Evolutionary conservation across 2,329 filamentous ascomycete genomes (phyloP), one percentile per base, ranked within the genome.

Genomic region (Bipolaris cookei): DNA sequence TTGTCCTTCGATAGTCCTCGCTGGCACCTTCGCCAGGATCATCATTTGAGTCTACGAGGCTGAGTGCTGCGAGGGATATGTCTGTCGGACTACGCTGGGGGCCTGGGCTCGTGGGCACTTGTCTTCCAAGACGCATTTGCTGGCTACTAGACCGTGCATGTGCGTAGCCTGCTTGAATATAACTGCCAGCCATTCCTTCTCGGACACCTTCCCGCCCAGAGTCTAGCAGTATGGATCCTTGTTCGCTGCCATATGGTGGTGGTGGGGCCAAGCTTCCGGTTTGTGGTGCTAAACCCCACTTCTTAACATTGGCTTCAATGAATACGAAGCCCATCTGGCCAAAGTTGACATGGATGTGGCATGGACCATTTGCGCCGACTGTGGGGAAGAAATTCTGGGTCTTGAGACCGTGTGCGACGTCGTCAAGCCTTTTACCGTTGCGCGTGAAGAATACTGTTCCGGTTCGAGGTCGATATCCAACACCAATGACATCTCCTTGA

Each of bases 271-370:
- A 83, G 70, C 92, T 97, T 57, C 95, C 95, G 1, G 92, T 97
- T 85, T 96, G 96, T 4, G 95, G 95, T 45, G 95, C 95, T 53
- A 99, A 82, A 1, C 95, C 95, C 95, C 95, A 99, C 82, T 98
- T 99, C 86, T 99, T 99, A 59, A 99, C 95, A 71, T 99, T 99
- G 61, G 94, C 95, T 78, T 99, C 95, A 68, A 99, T 98, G 73
- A 98, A 99, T 46, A 99, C 95, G 73, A 98, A 99, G 32, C 95
- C 95, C 72, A 95, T 91, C 76, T 99, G 95, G 6, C 95, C 95
- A 75, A 99, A 96, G 76, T 99, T 99, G 73, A 98, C 95, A 74
- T 99, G 94, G 1, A 99, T 86, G 30, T 89, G 89, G 69, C 91
- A 93, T 14, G 95, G 95, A 0, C 95, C 95, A 72, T 95, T 97